A percentile compares a stretch with the other conserved stretches of the same genome.
These are phyloP conservation scores for Mrakia frigida DNA, from an alignment of 768 basidiomycete species.

Conservation along the genomic window DNA sequence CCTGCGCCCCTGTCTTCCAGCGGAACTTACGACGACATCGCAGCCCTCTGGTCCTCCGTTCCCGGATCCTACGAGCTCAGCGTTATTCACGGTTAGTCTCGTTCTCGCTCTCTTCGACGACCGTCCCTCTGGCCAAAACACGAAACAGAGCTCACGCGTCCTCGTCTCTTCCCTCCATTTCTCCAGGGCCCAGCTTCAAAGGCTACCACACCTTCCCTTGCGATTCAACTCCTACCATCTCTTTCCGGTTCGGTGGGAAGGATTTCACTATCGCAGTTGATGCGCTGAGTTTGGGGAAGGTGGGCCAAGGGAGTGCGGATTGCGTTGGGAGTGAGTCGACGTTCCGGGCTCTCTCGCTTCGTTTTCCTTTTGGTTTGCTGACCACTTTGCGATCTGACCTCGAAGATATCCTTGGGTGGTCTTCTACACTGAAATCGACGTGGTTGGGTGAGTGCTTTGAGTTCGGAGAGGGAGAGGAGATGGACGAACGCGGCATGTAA, in stretches of 20 bases:
- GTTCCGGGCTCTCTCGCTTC: too few species aligned
- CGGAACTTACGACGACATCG: neutral
- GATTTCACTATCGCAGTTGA: slow-evolving; percentile 7
- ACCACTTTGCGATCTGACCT: neutral
- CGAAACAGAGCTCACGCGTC: neutral
- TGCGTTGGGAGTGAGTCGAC: neutral
- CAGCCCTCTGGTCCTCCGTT: neutral
- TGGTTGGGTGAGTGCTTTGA: neutral
- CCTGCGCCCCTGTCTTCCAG: too few species aligned
- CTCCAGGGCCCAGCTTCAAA: neutral
- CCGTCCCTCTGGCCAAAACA: too few species aligned
- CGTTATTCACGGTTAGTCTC: neutral
- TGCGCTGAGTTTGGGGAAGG: neutral
- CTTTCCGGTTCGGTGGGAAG: neutral
- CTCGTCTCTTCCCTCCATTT: neutral
- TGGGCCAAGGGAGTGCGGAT: neutral
- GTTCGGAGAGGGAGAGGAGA: neutral
- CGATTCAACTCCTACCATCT: neutral
- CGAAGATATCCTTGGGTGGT: neutral
- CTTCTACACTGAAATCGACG: neutral
- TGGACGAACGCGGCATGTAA: neutral
- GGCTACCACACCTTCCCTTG: slow-evolving; percentile 17
- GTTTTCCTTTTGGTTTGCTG: neutral
- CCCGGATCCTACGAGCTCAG: neutral
- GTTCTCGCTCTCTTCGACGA: neutral